Conservation (phyloP, 495 filamentous ascomycete species). For the Aspergillus nidulans region DNA sequence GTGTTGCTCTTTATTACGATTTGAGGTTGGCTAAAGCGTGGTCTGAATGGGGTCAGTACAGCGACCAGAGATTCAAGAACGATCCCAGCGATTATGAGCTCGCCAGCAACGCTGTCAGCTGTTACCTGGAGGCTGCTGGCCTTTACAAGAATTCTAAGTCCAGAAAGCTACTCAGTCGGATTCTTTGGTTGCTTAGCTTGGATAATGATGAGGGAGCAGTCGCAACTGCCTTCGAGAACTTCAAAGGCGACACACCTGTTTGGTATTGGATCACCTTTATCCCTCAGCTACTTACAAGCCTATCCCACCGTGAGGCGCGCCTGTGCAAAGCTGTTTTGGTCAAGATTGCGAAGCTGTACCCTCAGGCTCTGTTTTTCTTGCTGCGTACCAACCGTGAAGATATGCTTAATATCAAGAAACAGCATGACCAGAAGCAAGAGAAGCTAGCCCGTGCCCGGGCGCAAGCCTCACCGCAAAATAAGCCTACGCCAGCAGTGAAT, state of each 20-base stretch:
- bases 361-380: slow-evolving; percentile 92
- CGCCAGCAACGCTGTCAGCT: slow-evolving; percentile 88
- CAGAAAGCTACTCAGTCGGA: slow-evolving; percentile 88
- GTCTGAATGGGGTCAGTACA: slow-evolving; percentile 99
- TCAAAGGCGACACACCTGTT: slow-evolving; percentile 89
- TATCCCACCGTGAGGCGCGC: slow-evolving; percentile 85
- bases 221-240: slow-evolving; percentile 78
- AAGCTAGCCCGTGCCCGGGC: slow-evolving; percentile 43
- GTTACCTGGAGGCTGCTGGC: slow-evolving; percentile 92
- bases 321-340: slow-evolving; percentile 75
- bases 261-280: slow-evolving; percentile 99
- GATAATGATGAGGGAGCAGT: slow-evolving; percentile 82
- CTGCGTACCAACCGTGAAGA: slow-evolving; percentile 93
- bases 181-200: slow-evolving; percentile 92
- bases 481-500: slow-evolving; percentile 51
- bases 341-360: slow-evolving; percentile 92
- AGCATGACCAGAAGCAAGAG: slow-evolving; percentile 74
- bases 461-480: slow-evolving; percentile 45
- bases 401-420: slow-evolving; percentile 85
- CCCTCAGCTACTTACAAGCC: slow-evolving; percentile 84
- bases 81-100: slow-evolving; percentile 72
- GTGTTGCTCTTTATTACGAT: slow-evolving; percentile 90
- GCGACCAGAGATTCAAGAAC: slow-evolving; percentile 89
- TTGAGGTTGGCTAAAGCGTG: slow-evolving; percentile 94
- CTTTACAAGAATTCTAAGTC: slow-evolving; percentile 96